Base-by-base conservation (phyloP, 805 yeast species). In the Clavispora asparagi region DNA sequence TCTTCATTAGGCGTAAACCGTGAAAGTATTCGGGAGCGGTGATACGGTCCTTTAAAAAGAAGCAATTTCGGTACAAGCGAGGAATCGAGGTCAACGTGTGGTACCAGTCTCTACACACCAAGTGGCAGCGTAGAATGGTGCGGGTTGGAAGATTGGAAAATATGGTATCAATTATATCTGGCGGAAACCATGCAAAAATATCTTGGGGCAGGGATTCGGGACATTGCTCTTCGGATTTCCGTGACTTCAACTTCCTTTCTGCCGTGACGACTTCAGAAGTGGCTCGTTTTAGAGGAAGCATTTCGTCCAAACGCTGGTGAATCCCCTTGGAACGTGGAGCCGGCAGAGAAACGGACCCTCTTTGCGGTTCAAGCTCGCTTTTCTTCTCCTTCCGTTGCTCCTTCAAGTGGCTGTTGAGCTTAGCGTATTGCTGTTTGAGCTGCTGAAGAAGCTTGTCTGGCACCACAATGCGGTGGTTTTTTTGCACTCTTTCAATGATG, bases 31-130 rank as follows among this genome's bases (percentile, higher is more conserved):
- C 75, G 0, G 54, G 50, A 4, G 53, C 42, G 2, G 59, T 55
- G 16, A 70, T 51, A 16, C 55, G 54, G n/a, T 52, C 55, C 40
- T 62, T 65, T 42, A 66, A 59, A 14, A 43, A 41, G 28, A 65
- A 51, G 1, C 52, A 50, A 16, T 41, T 38, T 4, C 42, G 39
- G 48, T 64, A 70, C 16, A 71, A 49, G 13, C 44, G 37, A 1
- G 70, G 70, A 1, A 71, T 49, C 1, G 44, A 40, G 6, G 55
- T 51, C 12, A 71, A 57, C 1, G 56, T 41, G 7, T 42, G 14
- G 46, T 70, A 64, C 76, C 76, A 71, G 13, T 29, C 33, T 45
- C 53, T 62, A 40, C 64, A 58, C 31, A 71, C 76, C 27, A 60
- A 46, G 46, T 61, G 74, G 39, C 69, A 65, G 7, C 46, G 36